Conservation (phyloP, 441 rosid species). For the Populus hybrid region DNA sequence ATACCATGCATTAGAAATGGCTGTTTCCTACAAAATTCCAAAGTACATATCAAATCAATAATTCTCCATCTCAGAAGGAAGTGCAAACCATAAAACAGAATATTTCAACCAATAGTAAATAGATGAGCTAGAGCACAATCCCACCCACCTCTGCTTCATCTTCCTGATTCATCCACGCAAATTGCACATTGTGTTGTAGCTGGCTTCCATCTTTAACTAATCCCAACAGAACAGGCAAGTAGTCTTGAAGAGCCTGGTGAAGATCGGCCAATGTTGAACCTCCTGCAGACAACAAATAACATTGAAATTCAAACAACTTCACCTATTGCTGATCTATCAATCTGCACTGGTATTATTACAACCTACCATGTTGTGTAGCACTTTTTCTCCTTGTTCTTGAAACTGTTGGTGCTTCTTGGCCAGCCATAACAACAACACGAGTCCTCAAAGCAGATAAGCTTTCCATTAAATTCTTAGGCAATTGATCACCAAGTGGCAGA, state of each 20-base stretch:
- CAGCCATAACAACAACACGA: slow-evolving; percentile 92
- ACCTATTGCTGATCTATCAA: slow-evolving; percentile 3
- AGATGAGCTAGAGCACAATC: background rate
- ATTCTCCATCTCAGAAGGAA: slow-evolving; percentile 10
- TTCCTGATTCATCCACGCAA: slow-evolving; percentile 92
- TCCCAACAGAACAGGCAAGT: slow-evolving; percentile 92
- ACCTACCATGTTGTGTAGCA: slow-evolving; percentile 88
- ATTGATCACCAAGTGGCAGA: slow-evolving; percentile 56
- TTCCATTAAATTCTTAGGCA: slow-evolving; percentile 76
- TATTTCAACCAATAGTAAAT: slow-evolving; percentile 5
- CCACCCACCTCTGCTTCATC: slow-evolving; percentile 79
- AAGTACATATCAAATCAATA: slow-evolving; percentile 20
- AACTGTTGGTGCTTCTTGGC: slow-evolving; percentile 94
- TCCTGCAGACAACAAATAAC: slow-evolving; percentile 39
- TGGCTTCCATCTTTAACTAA: slow-evolving; percentile 82
- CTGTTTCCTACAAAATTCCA: slow-evolving; percentile 72
- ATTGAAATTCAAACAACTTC: slow-evolving; percentile 13
- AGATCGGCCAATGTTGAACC: slow-evolving; percentile 96
- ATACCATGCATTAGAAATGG: slow-evolving; percentile 84
- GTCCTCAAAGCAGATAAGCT: slow-evolving; percentile 81
- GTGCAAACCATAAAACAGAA: background rate
- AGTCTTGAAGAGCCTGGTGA: slow-evolving; percentile 94
- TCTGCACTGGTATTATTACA: slow-evolving; percentile 18
- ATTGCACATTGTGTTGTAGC: slow-evolving; percentile 70
- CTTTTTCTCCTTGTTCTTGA: slow-evolving; percentile 84